Percentiles rank a stretch among this genome's conserved stretches.
phyloP scores from a whole-genome alignment of 257 asterid genomes.

The Gentiana dahurica region DNA sequence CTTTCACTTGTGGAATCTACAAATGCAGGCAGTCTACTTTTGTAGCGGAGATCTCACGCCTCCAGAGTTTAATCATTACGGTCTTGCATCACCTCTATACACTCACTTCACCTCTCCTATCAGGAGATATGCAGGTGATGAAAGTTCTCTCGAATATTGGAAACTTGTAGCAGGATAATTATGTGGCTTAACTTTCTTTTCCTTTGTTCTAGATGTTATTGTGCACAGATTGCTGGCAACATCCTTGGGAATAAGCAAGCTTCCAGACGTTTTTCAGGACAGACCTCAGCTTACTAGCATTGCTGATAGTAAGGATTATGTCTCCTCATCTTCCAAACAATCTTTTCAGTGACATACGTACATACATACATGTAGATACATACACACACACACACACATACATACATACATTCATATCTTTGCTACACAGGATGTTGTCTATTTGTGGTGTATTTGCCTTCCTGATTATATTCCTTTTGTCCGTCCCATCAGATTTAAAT shows the following conservation, averaged over 20 bases:
- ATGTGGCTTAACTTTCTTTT: slow-evolving; percentile 9
- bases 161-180: slow-evolving; percentile 2
- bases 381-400: too few species aligned
- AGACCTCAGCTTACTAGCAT: slow-evolving; percentile 60
- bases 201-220: slow-evolving; percentile 57
- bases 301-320: slow-evolving; percentile 68
- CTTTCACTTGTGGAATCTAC: slow-evolving; percentile 2
- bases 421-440: background rate
- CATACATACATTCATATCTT: too few species aligned
- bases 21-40: slow-evolving; percentile 87
- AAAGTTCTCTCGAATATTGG: slow-evolving; percentile 7
- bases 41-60: slow-evolving; percentile 95
- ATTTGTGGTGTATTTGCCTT: background rate
- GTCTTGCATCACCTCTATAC: slow-evolving; percentile 87
- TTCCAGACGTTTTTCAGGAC: slow-evolving; percentile 77
- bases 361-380: background rate
- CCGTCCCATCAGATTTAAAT: slow-evolving; percentile 56
- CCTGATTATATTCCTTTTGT: background rate
- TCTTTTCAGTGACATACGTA: too few species aligned
- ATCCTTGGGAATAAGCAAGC: slow-evolving; percentile 76
- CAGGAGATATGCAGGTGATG: slow-evolving; percentile 88
- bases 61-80: slow-evolving; percentile 83
- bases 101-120: slow-evolving; percentile 99
- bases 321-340: slow-evolving; percentile 7
- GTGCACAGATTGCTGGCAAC: slow-evolving; percentile 97